Base-by-base conservation (phyloP, 805 yeast genomes). In the Vanderwaltozyma yarrowii region DNA sequence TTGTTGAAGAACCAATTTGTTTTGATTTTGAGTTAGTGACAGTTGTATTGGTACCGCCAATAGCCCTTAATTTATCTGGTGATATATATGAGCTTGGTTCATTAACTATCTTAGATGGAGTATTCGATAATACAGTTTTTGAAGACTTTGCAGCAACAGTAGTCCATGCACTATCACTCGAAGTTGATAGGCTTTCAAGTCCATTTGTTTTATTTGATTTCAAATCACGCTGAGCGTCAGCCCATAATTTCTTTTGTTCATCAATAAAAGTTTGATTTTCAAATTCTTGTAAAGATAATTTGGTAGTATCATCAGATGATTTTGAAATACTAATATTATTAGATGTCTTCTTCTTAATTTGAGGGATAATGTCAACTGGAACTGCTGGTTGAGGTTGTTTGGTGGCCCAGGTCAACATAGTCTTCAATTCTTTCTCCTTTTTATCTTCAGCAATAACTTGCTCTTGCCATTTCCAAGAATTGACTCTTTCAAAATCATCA, bases 191-290 rank as follows among this genome's bases (percentile, higher is more conserved):
- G n/a, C 11, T 15, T 14, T 16, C 13, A 8, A 4, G 25, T 34
- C 6, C 17, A 5, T 17, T n/a, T n/a, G 8, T 18, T 38, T 78
- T 73, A 73, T 27, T 20, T n/a, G 20, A 10, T 31, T 21, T 28
- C 28, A 35, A 83, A 79, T 23, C 61, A 53, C 78, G 76, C 56
- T 83, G 94, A 40, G 74, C 68, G 38, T 76, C 81, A 44, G 76
- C 59, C 60, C 61, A 57, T 4, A 58, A 32, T 25, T 47, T 52
- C 30, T 47, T 50, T 40, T 59, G 64, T 41, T 59, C 62, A 31
- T 54, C 50, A 30, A 59, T 45, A 37, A 56, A 56, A 26, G 40
- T 45, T 25, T 56, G 45, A 35, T 53, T 49, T 23, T 49, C 51
- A 15, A 54, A 41, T 16, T 50, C 51, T n/a, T 42, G 33, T 28